These are phyloP conservation scores for Kuraishia molischiana DNA, from an alignment of 805 yeast species.

Conservation along the genomic window DNA sequence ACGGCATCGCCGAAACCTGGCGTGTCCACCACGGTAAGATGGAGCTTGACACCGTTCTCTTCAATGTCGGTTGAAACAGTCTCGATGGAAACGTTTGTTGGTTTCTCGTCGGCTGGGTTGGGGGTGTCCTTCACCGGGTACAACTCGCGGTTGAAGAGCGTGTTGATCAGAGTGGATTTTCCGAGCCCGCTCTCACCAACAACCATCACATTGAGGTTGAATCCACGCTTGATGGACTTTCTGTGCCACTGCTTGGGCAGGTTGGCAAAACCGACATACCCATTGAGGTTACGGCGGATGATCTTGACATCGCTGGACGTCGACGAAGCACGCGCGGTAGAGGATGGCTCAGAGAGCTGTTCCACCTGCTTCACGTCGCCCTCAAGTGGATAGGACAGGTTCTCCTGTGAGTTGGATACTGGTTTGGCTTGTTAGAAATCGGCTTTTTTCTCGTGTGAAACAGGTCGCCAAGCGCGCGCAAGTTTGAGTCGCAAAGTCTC, in stretches of 20 bases:
- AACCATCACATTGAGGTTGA: slow-evolving; percentile 78
- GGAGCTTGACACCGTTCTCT: slow-evolving; percentile 87
- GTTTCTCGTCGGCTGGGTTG: slow-evolving; percentile 33
- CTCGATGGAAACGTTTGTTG: slow-evolving; percentile 44
- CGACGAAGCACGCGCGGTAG: too few relatives aligned
- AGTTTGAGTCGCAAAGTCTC: too few relatives aligned
- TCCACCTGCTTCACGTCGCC: neutral
- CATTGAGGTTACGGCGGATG: slow-evolving; percentile 75
- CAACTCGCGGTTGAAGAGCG: slow-evolving; percentile 67
- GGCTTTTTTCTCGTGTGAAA: too few relatives aligned
- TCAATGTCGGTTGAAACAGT: slow-evolving; percentile 66
- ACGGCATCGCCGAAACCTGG: slow-evolving; percentile 93
- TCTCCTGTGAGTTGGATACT: neutral
- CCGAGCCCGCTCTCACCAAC: slow-evolving; percentile 93
- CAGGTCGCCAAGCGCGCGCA: too few relatives aligned
- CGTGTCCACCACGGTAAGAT: slow-evolving; percentile 75
- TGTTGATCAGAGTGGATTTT: slow-evolving; percentile 84
- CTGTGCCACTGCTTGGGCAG: slow-evolving; percentile 99
- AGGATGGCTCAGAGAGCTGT: neutral
- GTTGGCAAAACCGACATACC: slow-evolving; percentile 95
- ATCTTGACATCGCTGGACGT: too few relatives aligned
- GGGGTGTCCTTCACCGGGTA: slow-evolving; percentile 25
- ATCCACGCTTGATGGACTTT: slow-evolving; percentile 83
- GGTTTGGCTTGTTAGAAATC: too few relatives aligned
- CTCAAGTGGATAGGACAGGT: neutral